Conservation (phyloP, 148 eudicot species). For the Vaccinium vitisidaea region DNA sequence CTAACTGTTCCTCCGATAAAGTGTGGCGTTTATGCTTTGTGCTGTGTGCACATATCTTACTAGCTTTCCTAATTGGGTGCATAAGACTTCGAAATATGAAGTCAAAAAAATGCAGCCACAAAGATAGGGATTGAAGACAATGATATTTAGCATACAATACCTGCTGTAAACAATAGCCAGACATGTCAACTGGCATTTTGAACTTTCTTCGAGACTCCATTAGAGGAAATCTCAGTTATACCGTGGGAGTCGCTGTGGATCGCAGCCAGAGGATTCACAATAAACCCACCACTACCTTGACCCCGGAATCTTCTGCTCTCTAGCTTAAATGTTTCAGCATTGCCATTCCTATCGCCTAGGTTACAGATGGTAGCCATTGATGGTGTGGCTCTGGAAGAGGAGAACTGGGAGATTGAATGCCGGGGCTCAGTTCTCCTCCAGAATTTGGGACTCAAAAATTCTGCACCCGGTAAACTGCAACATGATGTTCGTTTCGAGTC, state of each 20-base stretch:
- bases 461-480: conserved; percentile 78
- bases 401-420: conserved; percentile 40
- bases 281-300: conserved; percentile 53
- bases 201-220: conserved; percentile 5
- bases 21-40: neutral
- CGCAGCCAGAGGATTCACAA: conserved; percentile 85
- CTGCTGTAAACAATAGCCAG: neutral
- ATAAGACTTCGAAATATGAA: neutral
- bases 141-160: neutral
- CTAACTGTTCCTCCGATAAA: neutral
- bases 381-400: conserved; percentile 35
- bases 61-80: neutral
- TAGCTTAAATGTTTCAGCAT: conserved; percentile 25
- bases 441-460: conserved; percentile 71
- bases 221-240: conserved; percentile 35
- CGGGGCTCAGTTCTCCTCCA: conserved; percentile 63
- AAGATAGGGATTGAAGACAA: neutral
- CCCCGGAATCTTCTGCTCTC: conserved; percentile 47
- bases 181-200: conserved; percentile 11
- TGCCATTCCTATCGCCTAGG: conserved; percentile 25
- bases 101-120: neutral
- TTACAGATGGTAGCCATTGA: conserved; percentile 23
- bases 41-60: neutral
- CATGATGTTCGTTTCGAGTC: conserved; percentile 54
- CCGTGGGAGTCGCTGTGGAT: conserved; percentile 34